phyloP scores from a whole-genome alignment of 192 early-diverging fungal species.

The Chytriomyces sp. region DNA sequence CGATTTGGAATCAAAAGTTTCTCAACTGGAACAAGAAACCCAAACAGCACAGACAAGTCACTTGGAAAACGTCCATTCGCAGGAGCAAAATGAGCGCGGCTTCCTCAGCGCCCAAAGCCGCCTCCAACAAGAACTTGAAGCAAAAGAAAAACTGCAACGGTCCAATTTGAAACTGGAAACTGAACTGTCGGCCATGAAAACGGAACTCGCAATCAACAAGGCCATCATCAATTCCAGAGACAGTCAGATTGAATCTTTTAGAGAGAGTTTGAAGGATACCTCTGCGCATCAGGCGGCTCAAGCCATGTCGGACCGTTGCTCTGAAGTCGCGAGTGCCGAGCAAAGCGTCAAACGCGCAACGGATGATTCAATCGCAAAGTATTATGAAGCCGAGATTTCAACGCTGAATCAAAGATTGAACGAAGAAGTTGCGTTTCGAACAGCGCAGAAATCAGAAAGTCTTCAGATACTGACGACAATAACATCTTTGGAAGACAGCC shows the following conservation, averaged over 20 bases:
- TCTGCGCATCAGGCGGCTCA: not conserved
- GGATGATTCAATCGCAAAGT: not conserved
- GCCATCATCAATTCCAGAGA: conserved; percentile 16
- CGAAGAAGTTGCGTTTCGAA: not conserved
- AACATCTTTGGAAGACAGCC: conserved; percentile 6
- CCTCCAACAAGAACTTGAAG: not conserved
- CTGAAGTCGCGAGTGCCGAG: not conserved
- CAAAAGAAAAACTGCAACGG: not conserved
- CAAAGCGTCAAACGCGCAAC: not conserved
- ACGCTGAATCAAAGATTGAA: not conserved
- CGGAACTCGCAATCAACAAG: conserved; percentile 20
- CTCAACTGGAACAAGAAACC: conserved; percentile 5
- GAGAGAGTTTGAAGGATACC: conserved; percentile 8
- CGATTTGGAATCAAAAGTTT: conserved; percentile 1
- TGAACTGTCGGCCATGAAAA: conserved; percentile 20
- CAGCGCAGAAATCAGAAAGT: conserved; percentile 10
- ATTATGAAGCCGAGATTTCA: conserved; percentile 19
- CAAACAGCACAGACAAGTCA: not conserved
- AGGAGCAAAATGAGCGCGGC: not conserved
- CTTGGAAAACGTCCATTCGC: not conserved
- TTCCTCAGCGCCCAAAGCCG: not conserved
- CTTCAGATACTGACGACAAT: conserved; percentile 9
- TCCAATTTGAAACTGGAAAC: conserved; percentile 9
- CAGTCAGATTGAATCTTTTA: conserved; percentile 16
- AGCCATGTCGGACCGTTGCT: not conserved